Percentiles rank a stretch among this genome's conserved stretches.
Conservation (phyloP, 148 eudicot species). For the Persicaria maculosa region DNA sequence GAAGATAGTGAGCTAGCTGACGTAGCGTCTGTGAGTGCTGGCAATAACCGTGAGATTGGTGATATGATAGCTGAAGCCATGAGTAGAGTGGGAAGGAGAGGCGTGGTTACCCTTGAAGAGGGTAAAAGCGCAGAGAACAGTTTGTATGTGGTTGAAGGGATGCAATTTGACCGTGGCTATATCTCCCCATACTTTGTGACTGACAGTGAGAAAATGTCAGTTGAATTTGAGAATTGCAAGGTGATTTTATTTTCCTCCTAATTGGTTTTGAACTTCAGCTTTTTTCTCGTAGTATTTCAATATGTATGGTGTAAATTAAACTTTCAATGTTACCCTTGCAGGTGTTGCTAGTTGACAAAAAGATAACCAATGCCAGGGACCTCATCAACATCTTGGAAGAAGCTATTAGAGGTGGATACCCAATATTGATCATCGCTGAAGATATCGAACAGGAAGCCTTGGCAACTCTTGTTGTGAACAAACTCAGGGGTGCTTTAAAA, state of each 20-base stretch:
- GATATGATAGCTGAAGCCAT: constrained; percentile 72
- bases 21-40: constrained; percentile 98
- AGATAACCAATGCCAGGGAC: constrained; percentile 91
- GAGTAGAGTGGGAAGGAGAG: constrained; percentile 65
- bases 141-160: constrained; percentile 68
- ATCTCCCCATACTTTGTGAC: constrained; percentile 74
- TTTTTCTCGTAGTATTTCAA: neutral
- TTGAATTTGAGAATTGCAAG: constrained; percentile 84
- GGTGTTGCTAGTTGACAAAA: constrained; percentile 84
- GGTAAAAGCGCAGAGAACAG: constrained; percentile 85
- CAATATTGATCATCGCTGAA: constrained; percentile 75
- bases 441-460: constrained; percentile 96
- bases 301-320: neutral
- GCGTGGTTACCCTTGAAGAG: constrained; percentile 84
- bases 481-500: constrained; percentile 78
- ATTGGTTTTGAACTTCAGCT: neutral
- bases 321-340: constrained; percentile 21
- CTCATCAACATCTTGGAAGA: constrained; percentile 73
- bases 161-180: constrained; percentile 77
- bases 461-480: constrained; percentile 91
- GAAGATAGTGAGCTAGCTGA: constrained; percentile 84
- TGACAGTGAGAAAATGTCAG: constrained; percentile 62
- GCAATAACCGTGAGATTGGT: constrained; percentile 81
- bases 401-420: constrained; percentile 78
- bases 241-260: constrained; percentile 19